Base-by-base conservation (phyloP, 106 monocot species). In the Dioscorea dumetorum region DNA sequence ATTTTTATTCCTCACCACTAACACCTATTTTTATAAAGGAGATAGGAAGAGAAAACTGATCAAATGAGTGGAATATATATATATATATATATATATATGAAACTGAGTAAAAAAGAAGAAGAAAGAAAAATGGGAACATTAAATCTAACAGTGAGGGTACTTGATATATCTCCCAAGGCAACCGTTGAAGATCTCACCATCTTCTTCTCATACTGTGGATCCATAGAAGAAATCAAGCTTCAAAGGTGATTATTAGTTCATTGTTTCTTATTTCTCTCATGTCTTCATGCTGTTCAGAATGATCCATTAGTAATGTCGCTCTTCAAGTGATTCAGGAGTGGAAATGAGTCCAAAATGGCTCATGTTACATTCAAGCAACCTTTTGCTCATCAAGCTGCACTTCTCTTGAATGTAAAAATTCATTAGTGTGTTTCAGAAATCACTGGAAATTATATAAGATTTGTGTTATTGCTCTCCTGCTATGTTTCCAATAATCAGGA, bases 201-300 rank as follows among this genome's bases (percentile, higher is more conserved):
- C 60, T 83, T 90, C 72, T 90, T 86, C 57, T 86, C 86, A 7
- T 90, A 86, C 64, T 90, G 90, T 33, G 90, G 86, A 20, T 71
- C 80, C 7, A 41, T 83, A 57, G 78, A 79, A 68, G 58, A 84
- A 50, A 76, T 88, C 32, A 33, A 81, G 50, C 63, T 88, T 35
- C 50, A 76, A 31, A 68, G 80, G 88, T 88, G 73, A 71, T 14
- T 32, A 21, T 15, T 59, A 28, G 23, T 18, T 2, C 66, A 49
- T 17, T 15, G 12, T 72, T 63, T 33, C 8, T 63, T 16, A 17
- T 63, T 50, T 13, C 28, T 73, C 32, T 41, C 33, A 1, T 19
- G 15, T 12, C 51, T 17, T 24, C 49, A 49, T 41, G 15, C 21
- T 63, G 49, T 60, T 32, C 31, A 24, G 60, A 33, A 35, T 67